Evolutionary conservation across 2,329 filamentous ascomycete species (phyloP).

Genomic region (Cladobotryum protrusum): DNA sequence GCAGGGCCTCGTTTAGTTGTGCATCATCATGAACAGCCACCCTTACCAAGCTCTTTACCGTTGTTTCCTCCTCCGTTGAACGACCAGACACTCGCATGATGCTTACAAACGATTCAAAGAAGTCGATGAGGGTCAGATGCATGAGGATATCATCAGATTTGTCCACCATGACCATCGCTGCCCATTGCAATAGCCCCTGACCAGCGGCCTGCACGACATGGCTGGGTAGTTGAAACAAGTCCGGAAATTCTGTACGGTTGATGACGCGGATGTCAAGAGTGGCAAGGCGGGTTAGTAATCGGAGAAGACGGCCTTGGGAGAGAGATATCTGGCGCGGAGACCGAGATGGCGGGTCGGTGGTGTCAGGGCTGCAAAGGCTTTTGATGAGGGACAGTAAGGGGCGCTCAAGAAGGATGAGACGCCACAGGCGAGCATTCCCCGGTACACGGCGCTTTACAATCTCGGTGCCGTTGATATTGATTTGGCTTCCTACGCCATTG

Average conservation of each 20-base stretch:
- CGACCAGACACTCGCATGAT: slow-evolving; percentile 38
- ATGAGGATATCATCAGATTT: slow-evolving; percentile 45
- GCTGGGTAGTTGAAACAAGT: slow-evolving; percentile 23
- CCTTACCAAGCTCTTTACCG: slow-evolving; percentile 34
- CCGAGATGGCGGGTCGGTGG: slow-evolving; percentile 17
- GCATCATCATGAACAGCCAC: slow-evolving; percentile 35
- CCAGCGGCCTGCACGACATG: slow-evolving; percentile 18
- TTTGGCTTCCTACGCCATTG: slow-evolving; percentile 13
- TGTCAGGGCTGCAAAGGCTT: slow-evolving; percentile 25
- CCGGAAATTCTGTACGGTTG: slow-evolving; percentile 30
- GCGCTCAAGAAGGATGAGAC: slow-evolving; percentile 41
- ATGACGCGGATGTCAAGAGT: slow-evolving; percentile 39
- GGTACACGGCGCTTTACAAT: slow-evolving; percentile 33
- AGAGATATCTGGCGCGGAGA: slow-evolving; percentile 38
- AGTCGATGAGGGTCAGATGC: slow-evolving; percentile 46
- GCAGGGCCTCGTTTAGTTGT: slow-evolving; percentile 32
- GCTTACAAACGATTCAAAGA: slow-evolving; percentile 45
- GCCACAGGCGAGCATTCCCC: slow-evolving; percentile 50
- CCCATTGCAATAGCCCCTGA: slow-evolving; percentile 44
- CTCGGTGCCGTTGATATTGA: slow-evolving; percentile 27
- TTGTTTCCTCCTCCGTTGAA: slow-evolving; percentile 28
- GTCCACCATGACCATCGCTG: slow-evolving; percentile 46
- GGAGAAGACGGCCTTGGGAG: slow-evolving; percentile 47
- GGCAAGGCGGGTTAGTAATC: slow-evolving; percentile 45
- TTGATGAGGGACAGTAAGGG: slow-evolving; percentile 42